Percentiles rank a stretch among this genome's conserved stretches.
Evolutionary conservation across 805 yeast species (phyloP).

Genomic region (Pichia phayaonensis): DNA sequence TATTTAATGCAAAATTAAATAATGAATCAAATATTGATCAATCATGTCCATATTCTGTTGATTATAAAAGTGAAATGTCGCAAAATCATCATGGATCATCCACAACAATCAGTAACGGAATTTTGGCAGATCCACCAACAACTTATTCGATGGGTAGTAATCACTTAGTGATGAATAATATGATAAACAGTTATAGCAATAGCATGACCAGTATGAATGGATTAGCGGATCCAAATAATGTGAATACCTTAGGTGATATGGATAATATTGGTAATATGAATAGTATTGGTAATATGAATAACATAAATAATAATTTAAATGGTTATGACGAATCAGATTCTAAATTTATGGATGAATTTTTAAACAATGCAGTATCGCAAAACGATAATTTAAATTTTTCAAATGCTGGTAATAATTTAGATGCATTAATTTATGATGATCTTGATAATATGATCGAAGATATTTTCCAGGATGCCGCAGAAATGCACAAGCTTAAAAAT

Average conservation of each 20-base stretch:
- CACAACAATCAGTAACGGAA: neutral
- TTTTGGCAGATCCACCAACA: neutral
- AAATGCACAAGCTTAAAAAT: neutral
- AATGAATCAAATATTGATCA: neutral
- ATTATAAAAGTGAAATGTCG: neutral
- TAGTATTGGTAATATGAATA: neutral
- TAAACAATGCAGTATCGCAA: conserved; percentile 4
- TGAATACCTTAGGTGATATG: neutral
- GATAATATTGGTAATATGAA: too few species aligned
- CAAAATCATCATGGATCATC: neutral
- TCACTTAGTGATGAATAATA: neutral
- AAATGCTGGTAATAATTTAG: conserved; percentile 1
- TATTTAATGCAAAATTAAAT: neutral
- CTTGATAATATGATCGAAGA: conserved; percentile 14
- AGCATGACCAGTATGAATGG: too few species aligned
- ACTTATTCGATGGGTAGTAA: neutral
- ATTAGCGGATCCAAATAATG: too few species aligned
- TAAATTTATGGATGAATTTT: conserved; percentile 8
- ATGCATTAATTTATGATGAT: conserved; percentile 14
- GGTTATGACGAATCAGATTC: neutral
- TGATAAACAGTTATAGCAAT: too few species aligned
- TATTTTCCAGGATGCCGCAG: conserved; percentile 7
- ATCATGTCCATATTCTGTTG: neutral
- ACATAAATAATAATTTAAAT: neutral
- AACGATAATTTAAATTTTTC: neutral